These are phyloP conservation scores for Panicum hallii DNA, from an alignment of 202 grass and related monocot species.

Conservation along the genomic window DNA sequence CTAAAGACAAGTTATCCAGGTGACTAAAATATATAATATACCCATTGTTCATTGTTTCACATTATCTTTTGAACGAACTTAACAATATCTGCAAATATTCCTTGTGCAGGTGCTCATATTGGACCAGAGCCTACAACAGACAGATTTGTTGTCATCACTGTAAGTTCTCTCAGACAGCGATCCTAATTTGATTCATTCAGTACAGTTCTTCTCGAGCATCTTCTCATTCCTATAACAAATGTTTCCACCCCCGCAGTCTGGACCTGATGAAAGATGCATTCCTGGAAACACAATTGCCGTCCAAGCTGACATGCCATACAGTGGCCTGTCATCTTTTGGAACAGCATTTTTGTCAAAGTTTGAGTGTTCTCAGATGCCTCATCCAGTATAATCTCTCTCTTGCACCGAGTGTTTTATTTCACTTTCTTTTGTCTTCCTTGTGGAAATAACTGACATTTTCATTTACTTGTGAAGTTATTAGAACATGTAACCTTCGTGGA, in stretches of 20 bases:
- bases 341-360: conserved; percentile 88
- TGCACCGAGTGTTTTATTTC: not conserved
- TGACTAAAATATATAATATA: conserved; percentile 32
- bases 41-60: not conserved
- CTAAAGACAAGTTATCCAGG: conserved; percentile 82
- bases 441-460: not conserved
- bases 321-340: conserved; percentile 66
- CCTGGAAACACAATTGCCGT: conserved; percentile 84
- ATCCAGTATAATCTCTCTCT: conserved; percentile 55
- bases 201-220: not conserved
- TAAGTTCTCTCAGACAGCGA: conserved; percentile 36
- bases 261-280: conserved; percentile 81
- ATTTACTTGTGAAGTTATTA: conserved; percentile 67
- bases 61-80: not conserved
- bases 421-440: not conserved
- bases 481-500: conserved; percentile 96
- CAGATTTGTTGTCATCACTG: conserved; percentile 80
- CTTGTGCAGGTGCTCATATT: conserved; percentile 62
- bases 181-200: not conserved
- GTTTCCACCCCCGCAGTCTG: conserved; percentile 53
- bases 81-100: not conserved
- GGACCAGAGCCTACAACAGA: conserved; percentile 89
- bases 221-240: conserved; percentile 3
- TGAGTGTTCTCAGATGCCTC: conserved; percentile 86
- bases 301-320: conserved; percentile 87